A percentile compares a stretch with the other conserved stretches of the same genome.
Conservation (phyloP, 164 flowering plant genomes). For the Magnolia changhungtana region DNA sequence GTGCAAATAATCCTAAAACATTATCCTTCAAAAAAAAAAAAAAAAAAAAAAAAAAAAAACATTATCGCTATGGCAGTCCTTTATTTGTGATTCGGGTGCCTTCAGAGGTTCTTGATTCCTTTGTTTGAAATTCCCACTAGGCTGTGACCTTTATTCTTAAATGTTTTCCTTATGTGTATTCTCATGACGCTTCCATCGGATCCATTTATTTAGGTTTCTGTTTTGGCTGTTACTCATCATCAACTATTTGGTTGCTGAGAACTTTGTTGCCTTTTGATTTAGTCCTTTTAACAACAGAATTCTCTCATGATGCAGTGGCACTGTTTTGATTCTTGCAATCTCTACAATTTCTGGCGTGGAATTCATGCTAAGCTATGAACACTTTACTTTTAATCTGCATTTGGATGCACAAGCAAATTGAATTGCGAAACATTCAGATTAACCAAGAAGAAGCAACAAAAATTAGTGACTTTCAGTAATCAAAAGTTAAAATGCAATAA, state of each 20-base stretch:
- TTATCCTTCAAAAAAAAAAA: too few species aligned
- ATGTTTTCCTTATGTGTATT: too few species aligned
- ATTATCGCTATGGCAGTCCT: background rate
- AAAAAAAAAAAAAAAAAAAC: background rate
- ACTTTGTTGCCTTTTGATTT: background rate
- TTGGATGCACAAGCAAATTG: too few species aligned
- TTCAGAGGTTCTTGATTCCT: background rate
- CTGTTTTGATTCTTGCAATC: too few species aligned
- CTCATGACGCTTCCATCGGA: background rate
- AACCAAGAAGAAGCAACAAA: too few species aligned
- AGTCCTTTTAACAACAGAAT: background rate
- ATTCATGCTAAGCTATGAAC: too few species aligned
- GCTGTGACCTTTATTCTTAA: background rate
- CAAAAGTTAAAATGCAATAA: background rate
- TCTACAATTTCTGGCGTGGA: too few species aligned
- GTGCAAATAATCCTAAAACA: background rate
- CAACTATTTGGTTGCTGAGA: too few species aligned
- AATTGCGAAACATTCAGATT: too few species aligned
- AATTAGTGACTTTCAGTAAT: too few species aligned
- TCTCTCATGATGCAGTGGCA: too few species aligned
- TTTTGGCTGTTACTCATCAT: background rate
- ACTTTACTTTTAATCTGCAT: too few species aligned
- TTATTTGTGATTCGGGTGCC: background rate
- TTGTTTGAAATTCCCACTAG: constrained; percentile 1
- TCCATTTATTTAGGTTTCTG: background rate